A percentile compares a stretch with the other conserved stretches of the same genome.
Evolutionary conservation across 2,329 filamentous ascomycete genomes (phyloP).

Genomic region (Microcera coccophila): DNA sequence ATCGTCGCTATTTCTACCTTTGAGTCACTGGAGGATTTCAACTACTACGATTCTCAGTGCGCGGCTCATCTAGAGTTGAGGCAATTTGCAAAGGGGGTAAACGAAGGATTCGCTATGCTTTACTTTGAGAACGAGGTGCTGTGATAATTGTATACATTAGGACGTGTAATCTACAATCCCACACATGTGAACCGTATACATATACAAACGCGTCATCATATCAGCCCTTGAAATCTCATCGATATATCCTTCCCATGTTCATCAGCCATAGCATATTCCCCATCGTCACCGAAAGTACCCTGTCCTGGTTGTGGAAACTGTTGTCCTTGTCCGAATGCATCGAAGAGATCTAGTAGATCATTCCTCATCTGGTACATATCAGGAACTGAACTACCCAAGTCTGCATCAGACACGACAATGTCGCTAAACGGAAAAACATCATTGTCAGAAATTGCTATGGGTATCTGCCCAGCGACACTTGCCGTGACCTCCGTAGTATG

Average conservation of each 20-base stretch:
- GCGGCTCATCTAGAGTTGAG: slow-evolving; percentile 31
- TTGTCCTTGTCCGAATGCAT: slow-evolving; percentile 32
- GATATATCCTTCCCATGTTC: slow-evolving; percentile 29
- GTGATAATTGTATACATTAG: slow-evolving; percentile 1
- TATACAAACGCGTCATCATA: slow-evolving; percentile 11
- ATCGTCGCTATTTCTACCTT: slow-evolving; percentile 55
- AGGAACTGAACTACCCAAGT: slow-evolving; percentile 20
- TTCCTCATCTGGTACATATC: slow-evolving; percentile 34
- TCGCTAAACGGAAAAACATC: no score
- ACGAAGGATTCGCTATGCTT: slow-evolving; percentile 48
- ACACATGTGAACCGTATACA: no score
- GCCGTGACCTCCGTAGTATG: no score
- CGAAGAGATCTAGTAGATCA: slow-evolving; percentile 35
- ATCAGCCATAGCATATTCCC: slow-evolving; percentile 6
- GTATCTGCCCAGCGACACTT: no score
- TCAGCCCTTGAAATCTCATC: slow-evolving; percentile 31
- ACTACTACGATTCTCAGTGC: slow-evolving; percentile 54
- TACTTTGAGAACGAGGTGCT: slow-evolving; percentile 40
- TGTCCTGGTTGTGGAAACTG: slow-evolving; percentile 16
- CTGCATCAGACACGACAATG: slow-evolving; percentile 12
- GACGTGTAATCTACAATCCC: neutral
- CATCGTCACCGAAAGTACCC: slow-evolving; percentile 10
- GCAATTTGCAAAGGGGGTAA: slow-evolving; percentile 28
- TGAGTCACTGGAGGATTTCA: slow-evolving; percentile 54
- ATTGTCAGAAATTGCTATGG: no score